Conservation (phyloP, 2,329 filamentous ascomycete genomes). For the Thielaviopsis musarum region DNA sequence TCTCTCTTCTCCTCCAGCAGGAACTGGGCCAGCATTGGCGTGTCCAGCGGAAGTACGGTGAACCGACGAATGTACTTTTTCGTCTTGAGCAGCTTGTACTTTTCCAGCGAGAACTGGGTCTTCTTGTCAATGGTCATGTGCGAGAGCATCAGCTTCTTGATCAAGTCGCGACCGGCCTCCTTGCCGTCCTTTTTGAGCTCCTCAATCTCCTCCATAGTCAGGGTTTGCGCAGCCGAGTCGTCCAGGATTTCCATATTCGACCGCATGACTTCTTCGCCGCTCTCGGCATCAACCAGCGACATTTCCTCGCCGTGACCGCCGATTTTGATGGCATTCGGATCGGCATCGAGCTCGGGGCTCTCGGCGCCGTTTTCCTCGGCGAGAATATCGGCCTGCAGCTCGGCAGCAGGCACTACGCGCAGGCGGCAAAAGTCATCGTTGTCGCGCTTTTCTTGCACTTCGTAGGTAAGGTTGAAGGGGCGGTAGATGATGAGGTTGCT, state of each 20-base stretch:
- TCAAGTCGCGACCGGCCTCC: conserved; percentile 71
- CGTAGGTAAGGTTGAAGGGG: conserved; percentile 82
- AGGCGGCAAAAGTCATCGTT: conserved; percentile 50
- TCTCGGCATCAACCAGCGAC: conserved; percentile 25
- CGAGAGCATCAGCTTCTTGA: conserved; percentile 80
- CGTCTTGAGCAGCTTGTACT: conserved; percentile 88
- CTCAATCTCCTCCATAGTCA: conserved; percentile 62
- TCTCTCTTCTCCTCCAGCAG: conserved; percentile 61
- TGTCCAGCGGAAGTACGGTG: conserved; percentile 67
- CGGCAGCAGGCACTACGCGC: conserved; percentile 61
- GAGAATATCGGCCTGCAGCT: conserved; percentile 70
- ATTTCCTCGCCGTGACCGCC: conserved; percentile 24
- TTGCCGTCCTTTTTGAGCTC: conserved; percentile 56
- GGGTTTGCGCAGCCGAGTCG: conserved; percentile 51
- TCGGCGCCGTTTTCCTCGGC: conserved; percentile 25
- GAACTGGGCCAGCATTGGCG: conserved; percentile 58
- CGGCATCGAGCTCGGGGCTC: conserved; percentile 27
- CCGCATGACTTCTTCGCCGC: conserved; percentile 30
- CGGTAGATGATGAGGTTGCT: conserved; percentile 81
- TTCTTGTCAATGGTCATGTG: conserved; percentile 87
- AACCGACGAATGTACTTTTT: conserved; percentile 88
- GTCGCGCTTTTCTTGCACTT: conserved; percentile 57
- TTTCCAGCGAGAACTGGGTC: conserved; percentile 81
- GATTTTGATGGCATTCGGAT: conserved; percentile 24
- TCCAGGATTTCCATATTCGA: conserved; percentile 44